phyloP scores from a whole-genome alignment of 495 filamentous ascomycete species.

The Lophiostoma macrostomum region DNA sequence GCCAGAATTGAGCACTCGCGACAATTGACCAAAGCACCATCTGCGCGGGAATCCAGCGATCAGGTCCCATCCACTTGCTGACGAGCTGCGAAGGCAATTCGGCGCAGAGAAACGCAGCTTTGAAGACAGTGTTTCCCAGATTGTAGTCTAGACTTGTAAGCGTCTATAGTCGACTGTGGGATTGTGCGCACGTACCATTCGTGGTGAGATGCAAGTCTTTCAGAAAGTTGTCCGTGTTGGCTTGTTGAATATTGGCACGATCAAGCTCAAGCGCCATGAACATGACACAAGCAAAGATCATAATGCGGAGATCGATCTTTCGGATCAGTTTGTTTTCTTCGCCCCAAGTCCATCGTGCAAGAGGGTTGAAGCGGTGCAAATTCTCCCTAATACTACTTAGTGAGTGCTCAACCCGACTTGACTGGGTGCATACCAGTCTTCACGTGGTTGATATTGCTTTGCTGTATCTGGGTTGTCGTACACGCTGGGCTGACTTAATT shows the following conservation, averaged over 20 bases:
- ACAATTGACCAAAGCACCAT: constrained; percentile 32
- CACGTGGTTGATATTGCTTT: constrained; percentile 50
- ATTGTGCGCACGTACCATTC: constrained; percentile 17
- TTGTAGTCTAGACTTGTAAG: constrained; percentile 26
- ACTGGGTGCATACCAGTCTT: constrained; percentile 41
- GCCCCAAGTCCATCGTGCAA: constrained; percentile 50
- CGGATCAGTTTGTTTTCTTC: constrained; percentile 45
- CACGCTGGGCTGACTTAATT: constrained; percentile 42
- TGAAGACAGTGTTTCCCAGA: constrained; percentile 34
- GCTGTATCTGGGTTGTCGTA: constrained; percentile 51
- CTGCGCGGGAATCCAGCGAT: constrained; percentile 32
- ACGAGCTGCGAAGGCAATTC: constrained; percentile 33
- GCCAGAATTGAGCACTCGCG: constrained; percentile 21
- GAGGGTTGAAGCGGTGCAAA: constrained; percentile 51
- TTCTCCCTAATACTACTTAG: constrained; percentile 43
- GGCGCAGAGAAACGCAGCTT: constrained; percentile 27
- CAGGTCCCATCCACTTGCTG: constrained; percentile 32
- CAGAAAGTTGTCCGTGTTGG: constrained; percentile 30
- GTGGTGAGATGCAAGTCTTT: constrained; percentile 29
- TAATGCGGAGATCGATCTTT: constrained; percentile 36
- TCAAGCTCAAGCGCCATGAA: constrained; percentile 34
- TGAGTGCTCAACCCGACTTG: neutral
- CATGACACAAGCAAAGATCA: constrained; percentile 28
- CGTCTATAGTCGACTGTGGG: neutral
- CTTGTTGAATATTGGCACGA: constrained; percentile 31